These are phyloP conservation scores for Amphichorda felina DNA, from an alignment of 2,329 filamentous ascomycete species.

Conservation along the genomic window DNA sequence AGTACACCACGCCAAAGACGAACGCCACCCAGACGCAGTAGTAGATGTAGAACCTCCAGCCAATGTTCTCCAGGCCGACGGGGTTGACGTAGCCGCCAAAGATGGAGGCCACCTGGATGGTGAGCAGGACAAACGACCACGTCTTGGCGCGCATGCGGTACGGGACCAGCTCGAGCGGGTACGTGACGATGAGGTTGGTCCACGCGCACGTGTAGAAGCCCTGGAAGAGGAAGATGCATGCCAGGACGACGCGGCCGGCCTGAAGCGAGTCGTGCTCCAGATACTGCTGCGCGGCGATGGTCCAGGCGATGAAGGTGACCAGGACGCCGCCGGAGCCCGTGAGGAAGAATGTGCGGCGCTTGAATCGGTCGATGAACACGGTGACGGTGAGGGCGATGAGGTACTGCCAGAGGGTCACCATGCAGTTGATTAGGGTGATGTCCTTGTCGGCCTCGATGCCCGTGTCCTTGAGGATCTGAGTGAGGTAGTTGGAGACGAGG, in stretches of 20 bases:
- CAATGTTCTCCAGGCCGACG: conserved; percentile 21
- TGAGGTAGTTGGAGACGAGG: conserved; percentile 29
- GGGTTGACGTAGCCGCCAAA: conserved; percentile 28
- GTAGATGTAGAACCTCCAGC: conserved; percentile 28
- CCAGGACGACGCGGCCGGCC: conserved; percentile 21
- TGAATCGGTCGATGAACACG: conserved; percentile 21
- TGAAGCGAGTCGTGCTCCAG: conserved; percentile 17
- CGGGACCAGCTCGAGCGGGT: conserved; percentile 27
- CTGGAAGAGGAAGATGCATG: conserved; percentile 29
- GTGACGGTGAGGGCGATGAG: conserved; percentile 25
- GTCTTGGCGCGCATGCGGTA: conserved; percentile 29
- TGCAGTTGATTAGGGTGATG: conserved; percentile 27
- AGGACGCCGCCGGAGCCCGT: conserved; percentile 23
- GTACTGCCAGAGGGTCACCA: conserved; percentile 28
- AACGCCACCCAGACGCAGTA: conserved; percentile 26
- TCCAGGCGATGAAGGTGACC: conserved; percentile 26
- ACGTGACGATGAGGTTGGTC: conserved; percentile 29
- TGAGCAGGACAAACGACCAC: conserved; percentile 25
- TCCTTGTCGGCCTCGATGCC: conserved; percentile 23
- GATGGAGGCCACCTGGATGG: conserved; percentile 23
- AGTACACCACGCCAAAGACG: conserved; percentile 23
- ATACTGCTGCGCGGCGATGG: conserved; percentile 23
- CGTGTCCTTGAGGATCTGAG: conserved; percentile 23
- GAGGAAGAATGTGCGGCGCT: conserved; percentile 25
- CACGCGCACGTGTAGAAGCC: conserved; percentile 28